Percentiles rank a stretch among this genome's conserved stretches.
Evolutionary conservation across 2,329 filamentous ascomycete genomes (phyloP).

Genomic region (Cladosporium sp.): DNA sequence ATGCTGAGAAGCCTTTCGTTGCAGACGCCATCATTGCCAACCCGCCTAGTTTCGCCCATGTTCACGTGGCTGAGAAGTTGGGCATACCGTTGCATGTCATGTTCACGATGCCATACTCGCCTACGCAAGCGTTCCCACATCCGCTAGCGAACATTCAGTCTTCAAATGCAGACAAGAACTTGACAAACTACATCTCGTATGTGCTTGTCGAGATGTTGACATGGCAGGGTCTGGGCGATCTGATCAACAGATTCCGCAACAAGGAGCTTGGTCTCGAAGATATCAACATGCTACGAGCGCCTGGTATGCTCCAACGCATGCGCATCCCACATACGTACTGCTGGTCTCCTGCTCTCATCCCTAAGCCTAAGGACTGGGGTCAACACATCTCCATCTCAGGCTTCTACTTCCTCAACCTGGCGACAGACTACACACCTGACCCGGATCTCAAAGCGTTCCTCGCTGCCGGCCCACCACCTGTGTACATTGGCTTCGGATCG

Average conservation of each 20-base stretch:
- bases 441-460: slow-evolving; percentile 68
- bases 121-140: slow-evolving; percentile 82
- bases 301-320: slow-evolving; percentile 74
- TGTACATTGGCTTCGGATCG: slow-evolving; percentile 82
- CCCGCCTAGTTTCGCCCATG: slow-evolving; percentile 74
- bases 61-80: slow-evolving; percentile 74
- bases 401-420: slow-evolving; percentile 73
- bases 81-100: slow-evolving; percentile 79
- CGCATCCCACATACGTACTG: slow-evolving; percentile 86
- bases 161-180: slow-evolving; percentile 72
- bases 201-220: slow-evolving; percentile 87
- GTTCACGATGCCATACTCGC: slow-evolving; percentile 95
- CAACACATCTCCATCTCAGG: slow-evolving; percentile 71
- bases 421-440: slow-evolving; percentile 66
- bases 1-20: slow-evolving; percentile 66
- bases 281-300: slow-evolving; percentile 79
- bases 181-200: slow-evolving; percentile 83
- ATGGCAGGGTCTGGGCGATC: slow-evolving; percentile 87
- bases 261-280: slow-evolving; percentile 73
- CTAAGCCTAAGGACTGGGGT: slow-evolving; percentile 76
- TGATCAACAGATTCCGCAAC: slow-evolving; percentile 85
- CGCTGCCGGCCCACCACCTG: slow-evolving; percentile 67
- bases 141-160: slow-evolving; percentile 80
- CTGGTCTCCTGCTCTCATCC: slow-evolving; percentile 82
- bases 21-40: slow-evolving; percentile 82